Evolutionary conservation across 2,329 filamentous ascomycete species (phyloP).

Genomic region (Blastomyces parvus): DNA sequence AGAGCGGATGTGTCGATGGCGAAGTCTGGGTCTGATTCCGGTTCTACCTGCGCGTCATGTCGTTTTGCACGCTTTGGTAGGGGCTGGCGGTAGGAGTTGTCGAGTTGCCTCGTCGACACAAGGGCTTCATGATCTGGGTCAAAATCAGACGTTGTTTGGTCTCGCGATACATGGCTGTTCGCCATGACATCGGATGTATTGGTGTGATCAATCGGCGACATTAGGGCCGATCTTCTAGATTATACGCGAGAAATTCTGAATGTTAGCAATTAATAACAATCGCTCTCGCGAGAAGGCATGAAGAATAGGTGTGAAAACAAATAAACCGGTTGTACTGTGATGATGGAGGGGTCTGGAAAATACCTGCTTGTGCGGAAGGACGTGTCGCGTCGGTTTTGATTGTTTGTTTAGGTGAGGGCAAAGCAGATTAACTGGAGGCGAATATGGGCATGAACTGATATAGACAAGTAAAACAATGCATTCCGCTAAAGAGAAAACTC

Average conservation of each 20-base stretch:
- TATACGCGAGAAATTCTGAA: background rate
- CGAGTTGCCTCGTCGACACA: constrained; percentile 30
- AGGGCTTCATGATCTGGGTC: constrained; percentile 37
- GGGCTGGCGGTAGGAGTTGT: constrained; percentile 23
- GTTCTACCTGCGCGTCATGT: constrained; percentile 8
- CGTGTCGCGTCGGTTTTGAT: constrained; percentile 3
- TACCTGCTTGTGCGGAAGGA: background rate
- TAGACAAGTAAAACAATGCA: background rate
- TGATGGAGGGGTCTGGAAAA: background rate
- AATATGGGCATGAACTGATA: background rate
- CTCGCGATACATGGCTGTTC: constrained; percentile 15
- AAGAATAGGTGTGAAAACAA: background rate
- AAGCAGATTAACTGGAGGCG: background rate
- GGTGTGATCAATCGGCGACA: constrained; percentile 12
- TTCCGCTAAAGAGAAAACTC: constrained; percentile 3
- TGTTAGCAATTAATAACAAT: background rate
- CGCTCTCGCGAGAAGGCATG: background rate
- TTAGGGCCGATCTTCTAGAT: background rate
- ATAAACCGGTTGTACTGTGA: background rate
- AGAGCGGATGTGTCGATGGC: constrained; percentile 40
- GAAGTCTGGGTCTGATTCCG: constrained; percentile 33
- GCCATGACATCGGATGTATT: constrained; percentile 22
- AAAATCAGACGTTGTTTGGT: constrained; percentile 27
- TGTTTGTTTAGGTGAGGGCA: background rate
- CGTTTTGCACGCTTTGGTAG: constrained; percentile 20